Percentiles rank a stretch among this genome's conserved stretches.
phyloP scores from a whole-genome alignment of 257 asterid species.

The Ilex asprella region DNA sequence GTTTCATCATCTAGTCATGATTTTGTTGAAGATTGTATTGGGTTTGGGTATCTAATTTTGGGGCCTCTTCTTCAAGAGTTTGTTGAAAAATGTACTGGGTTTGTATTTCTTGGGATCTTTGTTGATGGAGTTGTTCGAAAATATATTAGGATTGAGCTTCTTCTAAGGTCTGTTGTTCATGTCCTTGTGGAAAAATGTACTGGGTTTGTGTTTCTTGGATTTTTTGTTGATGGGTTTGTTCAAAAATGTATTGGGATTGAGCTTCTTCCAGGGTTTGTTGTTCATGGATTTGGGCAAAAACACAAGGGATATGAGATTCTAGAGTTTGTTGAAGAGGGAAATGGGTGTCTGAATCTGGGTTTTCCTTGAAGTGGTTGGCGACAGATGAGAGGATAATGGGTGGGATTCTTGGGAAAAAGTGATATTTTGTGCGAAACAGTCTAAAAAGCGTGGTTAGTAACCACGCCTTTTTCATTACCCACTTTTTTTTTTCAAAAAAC shows the following conservation, averaged over 20 bases:
- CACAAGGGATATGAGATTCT: not conserved
- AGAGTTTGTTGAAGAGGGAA: not conserved
- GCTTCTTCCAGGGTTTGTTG: too few relatives aligned
- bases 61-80: not conserved
- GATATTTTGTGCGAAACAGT: too few relatives aligned
- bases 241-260: not conserved
- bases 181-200: not conserved
- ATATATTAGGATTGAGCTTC: not conserved
- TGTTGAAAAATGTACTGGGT: not conserved
- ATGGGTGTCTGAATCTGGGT: slow-evolving; percentile 1
- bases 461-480: too few relatives aligned
- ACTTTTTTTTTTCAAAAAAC: too few relatives aligned
- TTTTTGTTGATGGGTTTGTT: not conserved
- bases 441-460: too few relatives aligned
- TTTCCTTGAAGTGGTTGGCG: not conserved
- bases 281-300: too few relatives aligned
- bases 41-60: not conserved
- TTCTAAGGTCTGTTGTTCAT: not conserved
- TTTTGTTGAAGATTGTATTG: not conserved
- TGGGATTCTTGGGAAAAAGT: not conserved
- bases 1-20: not conserved
- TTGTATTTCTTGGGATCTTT: not conserved
- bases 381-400: not conserved
- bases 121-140: not conserved
- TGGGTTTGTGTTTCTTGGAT: not conserved